A percentile compares a stretch with the other conserved stretches of the same genome.
Evolutionary conservation across 2,329 filamentous ascomycete species (phyloP).

Genomic region (Trichoderma endophyticum): DNA sequence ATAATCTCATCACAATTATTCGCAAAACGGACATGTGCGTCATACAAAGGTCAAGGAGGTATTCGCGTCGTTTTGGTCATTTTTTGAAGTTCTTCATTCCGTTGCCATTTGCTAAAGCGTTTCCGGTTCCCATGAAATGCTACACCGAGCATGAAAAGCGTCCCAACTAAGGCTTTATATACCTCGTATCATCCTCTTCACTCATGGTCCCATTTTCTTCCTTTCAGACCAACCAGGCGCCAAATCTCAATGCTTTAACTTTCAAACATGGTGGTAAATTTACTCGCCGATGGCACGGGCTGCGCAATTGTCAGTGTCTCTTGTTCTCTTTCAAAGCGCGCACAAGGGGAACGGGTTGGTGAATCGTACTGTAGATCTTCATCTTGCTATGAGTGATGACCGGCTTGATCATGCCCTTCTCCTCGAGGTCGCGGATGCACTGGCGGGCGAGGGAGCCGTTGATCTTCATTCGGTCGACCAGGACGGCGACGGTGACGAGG

Average conservation of each 20-base stretch:
- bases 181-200: constrained; percentile 36
- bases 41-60: neutral
- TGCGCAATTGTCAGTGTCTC: constrained; percentile 36
- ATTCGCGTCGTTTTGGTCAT: constrained; percentile 20
- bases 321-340: neutral
- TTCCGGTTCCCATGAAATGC: constrained; percentile 38
- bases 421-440: constrained; percentile 90
- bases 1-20: neutral
- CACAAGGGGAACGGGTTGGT: neutral
- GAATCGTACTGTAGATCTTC: constrained; percentile 85
- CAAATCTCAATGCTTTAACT: constrained; percentile 36
- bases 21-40: neutral
- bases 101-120: constrained; percentile 39
- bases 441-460: constrained; percentile 93
- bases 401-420: constrained; percentile 98
- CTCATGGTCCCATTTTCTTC: constrained; percentile 34
- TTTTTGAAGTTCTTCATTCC: constrained; percentile 37
- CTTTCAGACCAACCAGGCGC: constrained; percentile 39
- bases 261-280: constrained; percentile 33
- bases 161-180: constrained; percentile 37
- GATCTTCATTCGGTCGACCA: constrained; percentile 99
- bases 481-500: constrained; percentile 95
- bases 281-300: constrained; percentile 59
- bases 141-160: constrained; percentile 41
- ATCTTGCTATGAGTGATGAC: constrained; percentile 94